Evolutionary conservation across 768 basidiomycete species (phyloP), one percentile per base, ranked within the genome.

Genomic region (Leucocoprinus leucothites): DNA sequence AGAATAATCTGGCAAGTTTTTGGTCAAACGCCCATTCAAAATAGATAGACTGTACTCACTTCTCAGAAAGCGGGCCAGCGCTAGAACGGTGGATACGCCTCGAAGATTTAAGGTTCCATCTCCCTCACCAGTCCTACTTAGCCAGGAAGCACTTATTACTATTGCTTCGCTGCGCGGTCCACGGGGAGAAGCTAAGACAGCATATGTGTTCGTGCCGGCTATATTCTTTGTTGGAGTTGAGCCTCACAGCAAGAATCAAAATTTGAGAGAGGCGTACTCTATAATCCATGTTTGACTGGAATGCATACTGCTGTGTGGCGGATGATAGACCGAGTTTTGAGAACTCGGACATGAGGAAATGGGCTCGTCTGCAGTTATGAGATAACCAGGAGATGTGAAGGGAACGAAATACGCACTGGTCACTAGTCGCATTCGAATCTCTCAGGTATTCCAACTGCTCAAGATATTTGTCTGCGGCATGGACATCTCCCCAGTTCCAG

Each of bases 151-250:
- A 58, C 89, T 87, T 38, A 99, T 80, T 16, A 99, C 82, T 65
- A 98, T 89, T 3, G 93, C 89, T 70, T 99, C 96, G 7, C 85
- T 85, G 2, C 94, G 95, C n/a, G 94, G 84, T n/a, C 91, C 81
- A 22, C 97, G 84, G 7, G 96, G 93, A 1, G 95, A 89, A 9
- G 82, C 78, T 44, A 94, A 71, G 28, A 92, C 71, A 14, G 89
- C 91, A 66, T 95, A 98, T 11, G 86, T 82, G 67, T 98, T 97
- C 7, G 77, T 80, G 9, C 94, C 94, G 14, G 72, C 74, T 13
- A 80, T 60, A 5, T 65, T 70, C 87, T 92, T 57, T 9, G 48
- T 5, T 45, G 35, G 8, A 31, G 9, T 34, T 41, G 25, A 63
- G 43, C 45, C 44, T 53, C 46, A 44, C 46, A 43, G 16, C 26